Evolutionary conservation across 164 flowering plant species (phyloP).

Genomic region (Dillenia turbinata): DNA sequence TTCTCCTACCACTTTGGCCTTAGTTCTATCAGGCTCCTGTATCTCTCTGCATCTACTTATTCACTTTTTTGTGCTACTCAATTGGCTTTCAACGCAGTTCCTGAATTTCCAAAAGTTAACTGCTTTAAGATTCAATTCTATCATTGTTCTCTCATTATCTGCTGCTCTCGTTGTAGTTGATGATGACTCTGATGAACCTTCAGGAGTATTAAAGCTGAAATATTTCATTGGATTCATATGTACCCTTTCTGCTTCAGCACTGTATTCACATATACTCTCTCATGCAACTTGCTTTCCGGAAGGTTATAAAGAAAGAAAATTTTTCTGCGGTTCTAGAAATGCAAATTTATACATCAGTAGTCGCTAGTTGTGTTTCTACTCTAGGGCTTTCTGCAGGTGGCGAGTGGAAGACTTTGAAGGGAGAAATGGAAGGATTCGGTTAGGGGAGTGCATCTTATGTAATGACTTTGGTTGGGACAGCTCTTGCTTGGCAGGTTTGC

Average conservation of each 20-base stretch:
- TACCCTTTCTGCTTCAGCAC: conserved; percentile 32
- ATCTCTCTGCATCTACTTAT: conserved; percentile 36
- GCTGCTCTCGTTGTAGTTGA: conserved; percentile 22
- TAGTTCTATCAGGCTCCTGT: conserved; percentile 25
- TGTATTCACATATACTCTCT: conserved; percentile 24
- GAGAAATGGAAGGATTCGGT: conserved; percentile 25
- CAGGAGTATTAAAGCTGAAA: conserved; percentile 13
- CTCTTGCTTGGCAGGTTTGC: conserved; percentile 28
- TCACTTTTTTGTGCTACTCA: conserved; percentile 32
- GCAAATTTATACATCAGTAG: conserved; percentile 24
- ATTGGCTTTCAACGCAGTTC: conserved; percentile 28
- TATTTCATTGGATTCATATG: conserved; percentile 25
- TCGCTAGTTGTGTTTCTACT: conserved; percentile 23
- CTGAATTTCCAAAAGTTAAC: conserved; percentile 35
- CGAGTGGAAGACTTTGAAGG: conserved; percentile 28
- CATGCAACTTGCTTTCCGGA: conserved; percentile 28
- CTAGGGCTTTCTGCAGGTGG: conserved; percentile 40
- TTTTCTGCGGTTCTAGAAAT: conserved; percentile 28
- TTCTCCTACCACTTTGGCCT: conserved; percentile 9
- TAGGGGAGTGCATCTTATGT: conserved; percentile 26
- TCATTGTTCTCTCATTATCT: conserved; percentile 27
- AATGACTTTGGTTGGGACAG: conserved; percentile 27
- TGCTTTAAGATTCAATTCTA: conserved; percentile 25
- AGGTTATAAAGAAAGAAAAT: conserved; percentile 24
- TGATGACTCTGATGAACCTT: conserved; percentile 5